Evolutionary conservation across 2,329 filamentous ascomycete species (phyloP).

Genomic region (Ceratocystiopsis sp.): DNA sequence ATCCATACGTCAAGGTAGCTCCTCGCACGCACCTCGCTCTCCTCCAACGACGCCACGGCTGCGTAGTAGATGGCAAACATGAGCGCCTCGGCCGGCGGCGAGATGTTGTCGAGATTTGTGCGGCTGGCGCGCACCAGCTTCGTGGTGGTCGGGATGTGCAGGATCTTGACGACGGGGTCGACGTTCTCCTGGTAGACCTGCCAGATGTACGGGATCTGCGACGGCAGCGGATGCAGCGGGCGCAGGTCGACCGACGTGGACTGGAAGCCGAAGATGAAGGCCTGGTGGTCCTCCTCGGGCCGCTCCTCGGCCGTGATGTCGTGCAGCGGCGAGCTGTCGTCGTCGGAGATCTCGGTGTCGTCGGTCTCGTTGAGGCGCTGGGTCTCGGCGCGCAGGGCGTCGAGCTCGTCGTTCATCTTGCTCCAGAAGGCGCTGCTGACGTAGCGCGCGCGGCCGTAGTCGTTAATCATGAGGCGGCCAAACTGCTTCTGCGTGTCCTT

Average conservation of each 20-base stretch:
- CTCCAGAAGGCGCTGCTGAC: conserved; percentile 66
- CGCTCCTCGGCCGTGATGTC: conserved; percentile 17
- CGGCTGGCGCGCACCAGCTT: conserved; percentile 28
- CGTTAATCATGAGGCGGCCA: conserved; percentile 52
- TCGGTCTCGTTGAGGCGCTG: conserved; percentile 30
- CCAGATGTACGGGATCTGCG: conserved; percentile 36
- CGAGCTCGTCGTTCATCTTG: conserved; percentile 56
- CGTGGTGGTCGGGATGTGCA: conserved; percentile 28
- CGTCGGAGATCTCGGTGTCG: conserved; percentile 41
- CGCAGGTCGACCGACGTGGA: conserved; percentile 46
- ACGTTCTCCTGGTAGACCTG: conserved; percentile 34
- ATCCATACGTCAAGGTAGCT: background rate
- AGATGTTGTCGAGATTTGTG: conserved; percentile 39
- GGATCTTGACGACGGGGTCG: conserved; percentile 24
- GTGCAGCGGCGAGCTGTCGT: conserved; percentile 35
- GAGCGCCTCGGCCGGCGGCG: conserved; percentile 39
- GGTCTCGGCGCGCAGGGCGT: conserved; percentile 31
- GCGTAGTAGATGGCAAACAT: conserved; percentile 46
- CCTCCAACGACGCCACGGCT: conserved; percentile 40
- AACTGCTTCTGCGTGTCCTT: conserved; percentile 35
- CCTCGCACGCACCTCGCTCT: conserved; percentile 32
- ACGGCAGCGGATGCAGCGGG: conserved; percentile 32
- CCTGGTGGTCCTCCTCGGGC: conserved; percentile 39
- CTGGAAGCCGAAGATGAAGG: conserved; percentile 56
- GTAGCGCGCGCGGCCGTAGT: conserved; percentile 51